These are phyloP conservation scores for Scutellaria barbata DNA, from an alignment of 257 asterid species.

Conservation along the genomic window DNA sequence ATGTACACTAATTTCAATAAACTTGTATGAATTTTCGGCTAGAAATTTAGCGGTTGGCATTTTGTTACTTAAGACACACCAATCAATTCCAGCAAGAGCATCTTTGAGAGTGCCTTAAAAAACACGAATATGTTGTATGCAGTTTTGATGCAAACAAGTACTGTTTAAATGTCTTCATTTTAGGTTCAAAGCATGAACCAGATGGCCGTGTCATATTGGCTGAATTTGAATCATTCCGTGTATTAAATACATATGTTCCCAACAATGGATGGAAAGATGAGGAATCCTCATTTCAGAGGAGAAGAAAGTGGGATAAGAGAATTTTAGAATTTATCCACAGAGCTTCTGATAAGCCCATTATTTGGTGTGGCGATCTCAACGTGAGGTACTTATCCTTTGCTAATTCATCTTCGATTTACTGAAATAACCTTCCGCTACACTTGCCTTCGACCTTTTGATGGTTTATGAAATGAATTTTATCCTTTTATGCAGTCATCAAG, in stretches of 20 bases:
- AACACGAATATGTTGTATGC: background rate
- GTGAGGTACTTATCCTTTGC: slow-evolving; percentile 64
- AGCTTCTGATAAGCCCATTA: slow-evolving; percentile 82
- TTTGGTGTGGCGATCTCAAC: slow-evolving; percentile 97
- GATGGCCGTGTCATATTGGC: slow-evolving; percentile 93
- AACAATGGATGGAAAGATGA: slow-evolving; percentile 99
- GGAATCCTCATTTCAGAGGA: slow-evolving; percentile 82
- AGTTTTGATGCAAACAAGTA: slow-evolving; percentile 21
- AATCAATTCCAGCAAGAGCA: slow-evolving; percentile 20
- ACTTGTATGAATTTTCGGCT: background rate
- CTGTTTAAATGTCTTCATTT: slow-evolving; percentile 27
- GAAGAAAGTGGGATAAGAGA: slow-evolving; percentile 99
- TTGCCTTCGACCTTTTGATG: slow-evolving; percentile 13
- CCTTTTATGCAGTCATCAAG: slow-evolving; percentile 75
- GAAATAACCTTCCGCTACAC: background rate
- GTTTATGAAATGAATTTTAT: slow-evolving; percentile 21
- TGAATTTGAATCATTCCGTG: slow-evolving; percentile 80
- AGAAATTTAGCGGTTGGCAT: background rate
- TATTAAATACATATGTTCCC: slow-evolving; percentile 85
- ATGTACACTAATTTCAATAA: background rate
- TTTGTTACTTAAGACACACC: background rate
- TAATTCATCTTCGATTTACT: slow-evolving; percentile 23
- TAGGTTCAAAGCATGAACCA: slow-evolving; percentile 86
- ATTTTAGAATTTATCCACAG: slow-evolving; percentile 72
- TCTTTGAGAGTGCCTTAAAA: slow-evolving; percentile 10